Evolutionary conservation across 2,329 filamentous ascomycete species (phyloP), one percentile per base, ranked within the genome.

Genomic region (Fusarium marasasianum): DNA sequence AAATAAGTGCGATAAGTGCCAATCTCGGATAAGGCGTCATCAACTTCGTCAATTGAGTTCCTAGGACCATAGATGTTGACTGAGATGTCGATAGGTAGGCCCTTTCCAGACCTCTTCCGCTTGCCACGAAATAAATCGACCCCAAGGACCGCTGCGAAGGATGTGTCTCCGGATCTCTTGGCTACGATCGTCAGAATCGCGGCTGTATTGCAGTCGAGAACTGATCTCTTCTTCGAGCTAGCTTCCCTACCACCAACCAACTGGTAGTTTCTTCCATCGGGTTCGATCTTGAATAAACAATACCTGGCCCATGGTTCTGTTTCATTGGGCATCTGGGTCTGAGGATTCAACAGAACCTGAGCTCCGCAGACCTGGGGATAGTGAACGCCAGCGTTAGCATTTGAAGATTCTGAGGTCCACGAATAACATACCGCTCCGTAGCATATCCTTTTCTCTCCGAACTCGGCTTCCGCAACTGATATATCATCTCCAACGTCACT

Each of bases 361-460:
- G 29, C 63, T 17, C 38, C 37, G 9, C 31, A 50, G 3, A 68
- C 15, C 65, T 68, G 7, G 8, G 3, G 7, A 9, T 22, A 1
- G 11, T 47, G 5, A 67, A 2, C 5, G 17, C 17, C 15, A 29
- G 3, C 12, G 6, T 35, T 4, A 31, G 22, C 2, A 12, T 15
- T 18, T 14, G 5, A 12, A 0, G 3, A 3, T 18, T 2, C 2
- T 0, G 22, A 1, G 1, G 4, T 14, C 10, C 11, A 1, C 8
- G 11, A 18, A 2, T 7, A 1, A 3, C 29, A 3, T 31, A 29
- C 29, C 14, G 65, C 41, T 37, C 65, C 65, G 0, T 67, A 68
- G 3, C 65, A 68, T 15, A 44, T 66, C 0, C 5, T 26, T 17
- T 45, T 20, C 1, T 26, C 47, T 5, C 8, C 2, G 1, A 7